A percentile compares a stretch with the other conserved stretches of the same genome.
These are phyloP conservation scores for Ramaria sp. DNA, from an alignment of 768 basidiomycete species.

Conservation along the genomic window DNA sequence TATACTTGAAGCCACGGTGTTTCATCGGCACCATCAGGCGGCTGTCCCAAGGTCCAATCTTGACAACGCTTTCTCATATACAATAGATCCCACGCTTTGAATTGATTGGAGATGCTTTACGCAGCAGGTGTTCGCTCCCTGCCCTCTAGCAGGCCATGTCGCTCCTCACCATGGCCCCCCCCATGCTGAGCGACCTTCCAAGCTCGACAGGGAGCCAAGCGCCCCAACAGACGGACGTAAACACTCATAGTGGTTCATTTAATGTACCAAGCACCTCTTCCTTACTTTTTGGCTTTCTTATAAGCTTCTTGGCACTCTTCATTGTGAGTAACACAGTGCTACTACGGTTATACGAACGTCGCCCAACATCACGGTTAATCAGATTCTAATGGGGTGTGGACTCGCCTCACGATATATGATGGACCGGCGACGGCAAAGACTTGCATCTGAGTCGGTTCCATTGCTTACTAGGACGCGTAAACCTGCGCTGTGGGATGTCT, in stretches of 20 bases:
- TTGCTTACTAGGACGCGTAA: background rate
- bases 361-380: background rate
- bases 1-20: no score
- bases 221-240: background rate
- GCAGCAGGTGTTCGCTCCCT: background rate
- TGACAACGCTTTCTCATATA: background rate
- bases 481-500: constrained; percentile 5
- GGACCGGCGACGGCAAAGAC: constrained; percentile 5
- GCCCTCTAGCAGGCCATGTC: background rate
- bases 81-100: background rate
- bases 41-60: background rate
- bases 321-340: background rate
- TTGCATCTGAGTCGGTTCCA: background rate
- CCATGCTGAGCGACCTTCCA: constrained; percentile 19
- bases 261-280: background rate
- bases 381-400: constrained; percentile 1
- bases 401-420: constrained; percentile 3
- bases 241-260: background rate
- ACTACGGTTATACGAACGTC: background rate
- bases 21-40: no score
- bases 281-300: constrained; percentile 7
- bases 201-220: constrained; percentile 30
- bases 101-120: background rate
- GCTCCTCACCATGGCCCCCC: constrained; percentile 16
- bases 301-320: constrained; percentile 8